Percentiles rank a stretch among this genome's conserved stretches.
Conservation (phyloP, 176 grass and related monocot genomes). For the Aegilops bicornis region DNA sequence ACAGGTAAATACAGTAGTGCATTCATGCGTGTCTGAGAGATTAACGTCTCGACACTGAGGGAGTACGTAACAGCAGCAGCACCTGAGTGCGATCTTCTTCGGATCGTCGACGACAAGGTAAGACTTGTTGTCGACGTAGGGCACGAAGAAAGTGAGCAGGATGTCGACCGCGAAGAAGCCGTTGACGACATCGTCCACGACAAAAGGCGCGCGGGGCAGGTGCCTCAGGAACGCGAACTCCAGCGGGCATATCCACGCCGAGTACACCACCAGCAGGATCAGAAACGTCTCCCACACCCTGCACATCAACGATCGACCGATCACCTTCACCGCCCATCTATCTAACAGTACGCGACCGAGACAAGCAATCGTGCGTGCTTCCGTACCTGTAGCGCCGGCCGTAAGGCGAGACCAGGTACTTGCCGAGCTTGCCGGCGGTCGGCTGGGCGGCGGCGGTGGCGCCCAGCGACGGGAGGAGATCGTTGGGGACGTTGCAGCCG, state of each 20-base stretch:
- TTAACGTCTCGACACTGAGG: neutral
- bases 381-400: constrained; percentile 65
- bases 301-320: neutral
- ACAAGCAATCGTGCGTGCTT: neutral
- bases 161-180: constrained; percentile 66
- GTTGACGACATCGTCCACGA: constrained; percentile 63
- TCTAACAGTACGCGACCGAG: neutral
- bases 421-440: constrained; percentile 18
- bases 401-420: constrained; percentile 47
- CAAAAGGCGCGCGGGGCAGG: constrained; percentile 53
- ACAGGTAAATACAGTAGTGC: neutral
- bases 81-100: constrained; percentile 70
- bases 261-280: constrained; percentile 73
- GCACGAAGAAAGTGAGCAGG: constrained; percentile 74
- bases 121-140: constrained; percentile 56
- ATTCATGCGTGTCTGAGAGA: neutral
- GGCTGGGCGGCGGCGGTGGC: constrained; percentile 8
- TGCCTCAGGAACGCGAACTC: constrained; percentile 76
- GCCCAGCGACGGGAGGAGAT: constrained; percentile 56
- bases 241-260: constrained; percentile 78
- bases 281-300: constrained; percentile 73
- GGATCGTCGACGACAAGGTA: constrained; percentile 50
- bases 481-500: constrained; percentile 22
- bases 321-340: neutral
- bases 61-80: neutral